These are phyloP conservation scores for Didymella lethalis DNA, from an alignment of 2,329 filamentous ascomycete genomes.

Conservation along the genomic window DNA sequence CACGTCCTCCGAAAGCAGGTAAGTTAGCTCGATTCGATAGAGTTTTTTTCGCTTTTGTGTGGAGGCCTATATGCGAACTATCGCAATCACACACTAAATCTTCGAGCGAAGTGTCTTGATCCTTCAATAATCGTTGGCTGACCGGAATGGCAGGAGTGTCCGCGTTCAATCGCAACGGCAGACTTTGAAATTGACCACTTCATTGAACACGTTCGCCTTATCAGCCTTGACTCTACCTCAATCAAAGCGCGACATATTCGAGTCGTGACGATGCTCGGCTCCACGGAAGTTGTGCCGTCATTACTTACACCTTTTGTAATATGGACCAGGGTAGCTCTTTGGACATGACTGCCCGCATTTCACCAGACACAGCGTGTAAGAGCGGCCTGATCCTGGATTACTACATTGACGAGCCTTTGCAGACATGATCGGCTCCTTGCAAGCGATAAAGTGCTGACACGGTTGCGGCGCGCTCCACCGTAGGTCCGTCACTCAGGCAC, in stretches of 20 bases:
- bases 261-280: constrained; percentile 15
- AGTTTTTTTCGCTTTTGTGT: constrained; percentile 7
- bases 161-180: constrained; percentile 1
- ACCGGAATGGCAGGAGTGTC: constrained; percentile 14
- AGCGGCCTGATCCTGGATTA: constrained; percentile 4
- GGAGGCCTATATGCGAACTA: constrained; percentile 14
- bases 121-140: constrained; percentile 18
- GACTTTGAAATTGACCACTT: constrained; percentile 11
- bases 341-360: constrained; percentile 11
- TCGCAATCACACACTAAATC: constrained; percentile 32
- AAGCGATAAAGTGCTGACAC: constrained; percentile 15
- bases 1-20: constrained; percentile 26
- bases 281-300: constrained; percentile 4
- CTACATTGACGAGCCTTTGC: background rate
- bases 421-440: constrained; percentile 6
- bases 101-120: constrained; percentile 23
- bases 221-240: constrained; percentile 6
- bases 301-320: constrained; percentile 10
- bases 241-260: constrained; percentile 21
- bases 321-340: constrained; percentile 8
- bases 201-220: constrained; percentile 6
- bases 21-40: constrained; percentile 21
- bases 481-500: background rate
- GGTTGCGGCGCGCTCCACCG: constrained; percentile 1
- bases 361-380: constrained; percentile 13